Evolutionary conservation across 2,329 filamentous ascomycete genomes (phyloP).

Genomic region (Eurotiales sp.): DNA sequence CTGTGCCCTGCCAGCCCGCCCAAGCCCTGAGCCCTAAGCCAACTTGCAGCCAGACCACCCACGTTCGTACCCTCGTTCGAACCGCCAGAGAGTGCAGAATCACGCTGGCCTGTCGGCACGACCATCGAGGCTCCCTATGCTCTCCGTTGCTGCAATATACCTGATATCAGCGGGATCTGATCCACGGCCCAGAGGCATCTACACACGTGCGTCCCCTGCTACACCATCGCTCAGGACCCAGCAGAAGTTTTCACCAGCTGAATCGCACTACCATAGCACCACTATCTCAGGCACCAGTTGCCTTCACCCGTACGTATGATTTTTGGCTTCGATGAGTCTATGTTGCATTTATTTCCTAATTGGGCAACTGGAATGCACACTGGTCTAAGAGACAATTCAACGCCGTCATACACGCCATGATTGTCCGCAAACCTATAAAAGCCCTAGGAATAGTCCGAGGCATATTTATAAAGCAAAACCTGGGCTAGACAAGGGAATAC

Average conservation of each 20-base stretch:
- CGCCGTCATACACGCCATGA: too few species aligned
- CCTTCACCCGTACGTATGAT: too few species aligned
- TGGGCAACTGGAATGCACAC: neutral
- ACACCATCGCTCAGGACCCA: neutral
- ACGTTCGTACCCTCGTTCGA: constrained; percentile 8
- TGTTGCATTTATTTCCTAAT: neutral
- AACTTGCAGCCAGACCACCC: neutral
- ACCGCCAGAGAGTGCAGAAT: neutral
- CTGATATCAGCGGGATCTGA: neutral
- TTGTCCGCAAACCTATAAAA: too few species aligned
- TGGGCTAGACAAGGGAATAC: too few species aligned
- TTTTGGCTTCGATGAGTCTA: neutral
- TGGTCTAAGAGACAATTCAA: too few species aligned
- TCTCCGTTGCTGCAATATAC: neutral
- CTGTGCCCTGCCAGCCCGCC: neutral
- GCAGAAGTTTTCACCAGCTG: neutral
- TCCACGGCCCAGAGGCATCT: neutral
- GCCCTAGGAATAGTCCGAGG: too few species aligned
- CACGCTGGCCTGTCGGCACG: neutral
- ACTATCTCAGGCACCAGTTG: too few species aligned
- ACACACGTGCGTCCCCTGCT: too few species aligned
- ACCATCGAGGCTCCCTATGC: neutral
- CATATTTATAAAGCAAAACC: too few species aligned
- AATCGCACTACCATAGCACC: too few species aligned
- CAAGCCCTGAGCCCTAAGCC: neutral